Evolutionary conservation across 2,329 filamentous ascomycete species (phyloP).

Genomic region (Alternaria sp.): DNA sequence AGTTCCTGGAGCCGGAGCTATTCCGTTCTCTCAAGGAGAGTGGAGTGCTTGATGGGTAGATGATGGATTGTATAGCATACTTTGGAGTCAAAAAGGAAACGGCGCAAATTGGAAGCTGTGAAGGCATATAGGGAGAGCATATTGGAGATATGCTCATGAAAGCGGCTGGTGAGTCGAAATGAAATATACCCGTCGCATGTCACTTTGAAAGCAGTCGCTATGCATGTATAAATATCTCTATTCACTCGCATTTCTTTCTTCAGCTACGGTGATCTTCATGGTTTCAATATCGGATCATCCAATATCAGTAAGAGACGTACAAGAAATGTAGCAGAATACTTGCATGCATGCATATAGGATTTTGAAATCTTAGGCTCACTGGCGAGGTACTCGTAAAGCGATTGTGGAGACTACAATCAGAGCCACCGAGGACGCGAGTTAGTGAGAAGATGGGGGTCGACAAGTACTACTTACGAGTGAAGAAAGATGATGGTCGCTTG

Average conservation of each 20-base stretch:
- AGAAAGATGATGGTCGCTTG: not conserved
- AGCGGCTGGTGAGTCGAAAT: slow-evolving; percentile 3
- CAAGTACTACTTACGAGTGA: not conserved
- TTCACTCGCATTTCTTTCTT: not conserved
- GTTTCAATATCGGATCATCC: not conserved
- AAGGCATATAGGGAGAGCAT: slow-evolving; percentile 7
- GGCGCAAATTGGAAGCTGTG: slow-evolving; percentile 2
- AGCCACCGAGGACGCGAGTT: not conserved
- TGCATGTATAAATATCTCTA: not conserved
- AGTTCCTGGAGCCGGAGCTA: slow-evolving; percentile 94
- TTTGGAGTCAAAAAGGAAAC: slow-evolving; percentile 20
- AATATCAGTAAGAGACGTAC: not conserved
- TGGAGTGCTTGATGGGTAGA: slow-evolving; percentile 75
- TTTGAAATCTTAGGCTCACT: not conserved
- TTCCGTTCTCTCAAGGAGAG: slow-evolving; percentile 88
- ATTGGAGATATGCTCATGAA: not conserved
- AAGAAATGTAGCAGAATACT: not conserved
- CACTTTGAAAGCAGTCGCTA: not conserved
- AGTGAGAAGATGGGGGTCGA: not conserved
- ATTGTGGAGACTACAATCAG: not conserved
- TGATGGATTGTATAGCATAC: slow-evolving; percentile 17
- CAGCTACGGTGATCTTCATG: not conserved
- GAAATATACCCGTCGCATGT: slow-evolving; percentile 14
- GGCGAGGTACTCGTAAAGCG: not conserved
- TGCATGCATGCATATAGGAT: not conserved